Conservation (phyloP, 2,329 filamentous ascomycete genomes). For the Zalaria obscura region DNA sequence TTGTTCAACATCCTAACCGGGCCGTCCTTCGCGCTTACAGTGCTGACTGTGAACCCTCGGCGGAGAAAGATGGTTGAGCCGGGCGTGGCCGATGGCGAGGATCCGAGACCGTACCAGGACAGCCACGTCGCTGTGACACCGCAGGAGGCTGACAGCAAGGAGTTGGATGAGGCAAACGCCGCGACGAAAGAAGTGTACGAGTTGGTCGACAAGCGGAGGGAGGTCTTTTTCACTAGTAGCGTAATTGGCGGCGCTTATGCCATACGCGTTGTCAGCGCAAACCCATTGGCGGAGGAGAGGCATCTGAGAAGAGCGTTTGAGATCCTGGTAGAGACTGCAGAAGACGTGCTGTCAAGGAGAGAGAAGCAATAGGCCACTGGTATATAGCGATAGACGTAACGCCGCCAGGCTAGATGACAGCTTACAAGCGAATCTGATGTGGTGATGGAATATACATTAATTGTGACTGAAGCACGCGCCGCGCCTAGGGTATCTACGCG, state of each 20-base stretch:
- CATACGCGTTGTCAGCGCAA: conserved; percentile 69
- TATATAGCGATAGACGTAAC: too few species aligned
- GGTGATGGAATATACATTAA: too few species aligned
- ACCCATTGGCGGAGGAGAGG: conserved; percentile 53
- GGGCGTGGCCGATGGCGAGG: conserved; percentile 4
- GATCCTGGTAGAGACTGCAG: conserved; percentile 50
- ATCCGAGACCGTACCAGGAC: conserved; percentile 16
- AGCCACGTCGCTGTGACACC: conserved; percentile 10
- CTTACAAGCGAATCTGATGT: too few species aligned
- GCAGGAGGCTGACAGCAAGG: conserved; percentile 20
- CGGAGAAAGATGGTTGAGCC: conserved; percentile 16
- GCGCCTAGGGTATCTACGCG: too few species aligned
- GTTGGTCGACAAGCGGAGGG: conserved; percentile 54
- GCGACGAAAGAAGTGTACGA: conserved; percentile 66
- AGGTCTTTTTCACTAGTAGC: conserved; percentile 72
- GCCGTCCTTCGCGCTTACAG: conserved; percentile 66
- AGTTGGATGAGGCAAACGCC: conserved; percentile 45
- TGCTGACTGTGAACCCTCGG: conserved; percentile 49
- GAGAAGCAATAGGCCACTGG: background rate
- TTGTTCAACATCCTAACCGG: conserved; percentile 63
- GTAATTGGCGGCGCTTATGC: conserved; percentile 60
- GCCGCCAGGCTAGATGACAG: too few species aligned
- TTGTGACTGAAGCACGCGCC: too few species aligned
- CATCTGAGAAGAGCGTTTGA: conserved; percentile 63
- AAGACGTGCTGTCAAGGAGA: conserved; percentile 32